phyloP scores from a whole-genome alignment of 768 basidiomycete species.

The Russula sp. region DNA sequence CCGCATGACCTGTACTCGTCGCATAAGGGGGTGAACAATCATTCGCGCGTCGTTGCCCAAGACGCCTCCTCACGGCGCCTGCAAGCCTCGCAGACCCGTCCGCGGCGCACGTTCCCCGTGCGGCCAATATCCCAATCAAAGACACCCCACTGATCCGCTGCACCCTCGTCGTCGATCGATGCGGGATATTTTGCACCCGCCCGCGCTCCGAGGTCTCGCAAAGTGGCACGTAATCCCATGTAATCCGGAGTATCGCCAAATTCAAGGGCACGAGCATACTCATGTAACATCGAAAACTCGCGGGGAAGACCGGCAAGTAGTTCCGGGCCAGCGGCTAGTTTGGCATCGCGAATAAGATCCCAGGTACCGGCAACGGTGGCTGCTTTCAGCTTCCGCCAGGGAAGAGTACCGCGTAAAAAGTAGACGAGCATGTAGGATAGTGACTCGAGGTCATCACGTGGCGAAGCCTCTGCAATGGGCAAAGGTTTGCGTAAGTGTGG shows the following conservation, averaged over 20 bases:
- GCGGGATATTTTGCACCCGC: constrained; percentile 28
- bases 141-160: constrained; percentile 25
- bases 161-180: constrained; percentile 15
- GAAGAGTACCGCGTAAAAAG: constrained; percentile 72
- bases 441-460: constrained; percentile 77
- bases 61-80: constrained; percentile 28
- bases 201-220: constrained; percentile 46
- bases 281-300: constrained; percentile 77
- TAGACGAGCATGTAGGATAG: constrained; percentile 83
- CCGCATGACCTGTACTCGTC: constrained; percentile 16
- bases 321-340: constrained; percentile 56
- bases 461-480: constrained; percentile 55
- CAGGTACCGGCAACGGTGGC: constrained; percentile 64
- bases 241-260: constrained; percentile 92
- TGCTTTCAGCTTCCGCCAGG: constrained; percentile 73
- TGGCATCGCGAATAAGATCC: constrained; percentile 74
- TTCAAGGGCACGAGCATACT: constrained; percentile 74
- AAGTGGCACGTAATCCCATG: constrained; percentile 71
- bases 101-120: constrained; percentile 12
- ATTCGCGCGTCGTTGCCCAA: constrained; percentile 28
- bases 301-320: constrained; percentile 73
- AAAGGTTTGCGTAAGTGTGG: constrained; percentile 1
- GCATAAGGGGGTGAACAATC: background rate
- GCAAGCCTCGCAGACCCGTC: constrained; percentile 30
- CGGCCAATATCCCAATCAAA: constrained; percentile 31